phyloP scores from a whole-genome alignment of 169 alveolate species.

The Plasmodium knowlesi region DNA sequence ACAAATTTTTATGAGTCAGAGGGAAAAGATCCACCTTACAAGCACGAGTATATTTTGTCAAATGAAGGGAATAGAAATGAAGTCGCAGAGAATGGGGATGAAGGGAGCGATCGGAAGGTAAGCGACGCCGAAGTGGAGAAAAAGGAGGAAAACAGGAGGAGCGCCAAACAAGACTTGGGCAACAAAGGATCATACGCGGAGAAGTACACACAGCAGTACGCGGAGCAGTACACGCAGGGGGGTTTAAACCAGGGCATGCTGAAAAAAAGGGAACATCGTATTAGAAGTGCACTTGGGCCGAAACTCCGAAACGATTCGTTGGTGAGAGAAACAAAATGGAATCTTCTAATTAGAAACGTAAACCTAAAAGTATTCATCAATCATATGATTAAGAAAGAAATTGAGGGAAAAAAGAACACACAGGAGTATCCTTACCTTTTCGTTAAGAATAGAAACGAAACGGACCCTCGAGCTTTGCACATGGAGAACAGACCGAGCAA shows the following conservation, averaged over 20 bases:
- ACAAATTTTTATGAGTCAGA: background rate
- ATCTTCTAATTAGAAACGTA: constrained; percentile 16
- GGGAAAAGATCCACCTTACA: background rate
- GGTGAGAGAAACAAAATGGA: background rate
- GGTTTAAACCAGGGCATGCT: background rate
- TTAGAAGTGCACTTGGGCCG: background rate
- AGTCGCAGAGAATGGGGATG: background rate
- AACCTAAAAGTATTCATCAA: constrained; percentile 30
- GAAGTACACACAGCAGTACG: background rate
- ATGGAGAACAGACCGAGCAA: background rate
- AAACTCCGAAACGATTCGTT: background rate
- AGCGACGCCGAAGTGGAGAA: background rate
- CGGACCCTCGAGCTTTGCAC: background rate
- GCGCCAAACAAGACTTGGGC: background rate
- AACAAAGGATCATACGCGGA: background rate
- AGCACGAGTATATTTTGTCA: background rate
- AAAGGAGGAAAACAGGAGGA: background rate
- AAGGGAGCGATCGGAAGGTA: background rate
- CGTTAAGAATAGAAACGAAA: background rate
- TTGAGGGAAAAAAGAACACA: background rate
- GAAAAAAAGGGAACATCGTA: background rate
- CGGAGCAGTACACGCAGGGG: background rate
- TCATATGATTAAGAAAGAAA: constrained; percentile 27
- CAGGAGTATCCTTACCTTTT: background rate
- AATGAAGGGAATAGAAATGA: background rate